Evolutionary conservation across 2,329 filamentous ascomycete species (phyloP), one percentile per base, ranked within the genome.

Genomic region (Fusarium pseudoanthophilum): DNA sequence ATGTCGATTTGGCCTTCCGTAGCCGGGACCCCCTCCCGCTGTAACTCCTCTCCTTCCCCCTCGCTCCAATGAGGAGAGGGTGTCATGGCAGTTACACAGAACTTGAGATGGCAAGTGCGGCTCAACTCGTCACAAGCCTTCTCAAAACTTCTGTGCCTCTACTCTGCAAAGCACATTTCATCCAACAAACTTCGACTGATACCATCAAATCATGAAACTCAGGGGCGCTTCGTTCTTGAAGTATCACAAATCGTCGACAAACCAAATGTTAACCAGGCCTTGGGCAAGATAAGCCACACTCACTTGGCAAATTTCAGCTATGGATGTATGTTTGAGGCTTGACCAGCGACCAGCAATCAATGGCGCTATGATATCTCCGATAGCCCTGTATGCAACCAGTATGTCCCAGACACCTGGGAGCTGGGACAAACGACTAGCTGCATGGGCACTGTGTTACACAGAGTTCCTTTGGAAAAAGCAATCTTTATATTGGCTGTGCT

Each of bases 341-440:
- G 40, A 58, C 32, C 51, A 37, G 40, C 40, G 15, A 51, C 24
- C 43, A 45, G 24, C 48, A 20, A 70, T 39, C 39, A 59, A 52
- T 40, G 55, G 45, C 36, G 56, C 55, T 55, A 66, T 36, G 51
- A 55, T 53, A 55, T 64, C 39, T 67, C 71, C 71, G 62, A 68
- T 49, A 61, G 67, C 60, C 59, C 56, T 64, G 67, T 52, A 63
- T 64, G 45, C 40, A 48, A 20, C 37, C 58, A 73, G 26, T 39
- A 21, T 55, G 65, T 59, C 42, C 65, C 67, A 64, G 53, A 64
- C 46, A 60, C 49, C 62, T 58, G 67, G 71, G 39, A 30, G 39
- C 26, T 51, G 62, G 57, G 42, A 71, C 43, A 20, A 24, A 51
- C 45, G 32, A 59, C 53, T 56, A 69, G 16, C 55, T 42, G 32